Evolutionary conservation across 1,139 yeast species (phyloP).

Genomic region (Geotrichum restrictum): DNA sequence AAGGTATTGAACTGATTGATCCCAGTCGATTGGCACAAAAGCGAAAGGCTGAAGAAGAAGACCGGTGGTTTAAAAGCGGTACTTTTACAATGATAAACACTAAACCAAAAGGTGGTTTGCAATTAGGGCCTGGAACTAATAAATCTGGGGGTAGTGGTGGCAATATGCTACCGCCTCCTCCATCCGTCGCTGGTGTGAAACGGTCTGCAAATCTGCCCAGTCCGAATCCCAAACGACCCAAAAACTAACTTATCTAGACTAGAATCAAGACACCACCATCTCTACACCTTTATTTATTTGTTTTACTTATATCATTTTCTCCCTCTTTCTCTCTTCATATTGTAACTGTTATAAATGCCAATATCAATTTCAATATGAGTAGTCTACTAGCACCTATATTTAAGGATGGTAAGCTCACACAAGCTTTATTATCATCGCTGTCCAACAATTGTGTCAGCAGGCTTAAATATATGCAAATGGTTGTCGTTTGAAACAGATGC

Average conservation of each 20-base stretch:
- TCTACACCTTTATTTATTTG: neutral
- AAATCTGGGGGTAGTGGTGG: neutral
- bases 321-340: neutral
- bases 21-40: slow-evolving; percentile 24
- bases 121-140: slow-evolving; percentile 18
- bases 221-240: slow-evolving; percentile 23
- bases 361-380: no score
- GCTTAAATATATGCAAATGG: slow-evolving; percentile 78
- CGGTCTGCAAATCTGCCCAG: slow-evolving; percentile 14
- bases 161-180: slow-evolving; percentile 12
- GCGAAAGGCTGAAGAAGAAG: slow-evolving; percentile 22
- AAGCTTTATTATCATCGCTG: no score
- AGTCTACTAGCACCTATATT: no score
- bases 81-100: slow-evolving; percentile 32
- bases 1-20: slow-evolving; percentile 36
- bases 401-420: no score
- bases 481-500: slow-evolving; percentile 89
- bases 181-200: slow-evolving; percentile 2
- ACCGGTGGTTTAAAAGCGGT: slow-evolving; percentile 36
- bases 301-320: neutral
- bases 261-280: no score
- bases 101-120: slow-evolving; percentile 18
- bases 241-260: slow-evolving; percentile 8
- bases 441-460: slow-evolving; percentile 42
- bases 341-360: neutral